Evolutionary conservation across 2,329 filamentous ascomycete genomes (phyloP).

Genomic region (Fusarium sp.): DNA sequence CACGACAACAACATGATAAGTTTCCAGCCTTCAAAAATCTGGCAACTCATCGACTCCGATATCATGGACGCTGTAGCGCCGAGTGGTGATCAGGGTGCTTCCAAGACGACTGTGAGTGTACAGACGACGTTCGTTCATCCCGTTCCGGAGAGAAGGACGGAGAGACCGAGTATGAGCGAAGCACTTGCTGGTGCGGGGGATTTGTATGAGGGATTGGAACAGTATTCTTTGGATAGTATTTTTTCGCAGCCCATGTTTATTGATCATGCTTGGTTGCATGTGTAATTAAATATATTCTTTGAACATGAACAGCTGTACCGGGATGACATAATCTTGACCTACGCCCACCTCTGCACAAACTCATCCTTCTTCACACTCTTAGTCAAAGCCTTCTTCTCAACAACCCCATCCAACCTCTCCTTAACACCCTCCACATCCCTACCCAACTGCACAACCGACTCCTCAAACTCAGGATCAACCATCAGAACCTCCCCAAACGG

Average conservation of each 20-base stretch:
- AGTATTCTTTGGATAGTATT: slow-evolving; percentile 37
- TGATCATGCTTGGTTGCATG: slow-evolving; percentile 36
- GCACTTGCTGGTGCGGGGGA: neutral
- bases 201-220: slow-evolving; percentile 26
- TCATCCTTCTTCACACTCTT: slow-evolving; percentile 63
- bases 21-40: slow-evolving; percentile 33
- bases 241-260: slow-evolving; percentile 40
- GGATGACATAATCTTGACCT: neutral
- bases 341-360: slow-evolving; percentile 54
- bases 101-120: slow-evolving; percentile 26
- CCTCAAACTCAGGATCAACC: slow-evolving; percentile 65
- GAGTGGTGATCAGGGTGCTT: slow-evolving; percentile 19
- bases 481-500: slow-evolving; percentile 61
- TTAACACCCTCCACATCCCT: slow-evolving; percentile 58
- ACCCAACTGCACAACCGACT: slow-evolving; percentile 59
- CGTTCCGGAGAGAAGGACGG: slow-evolving; percentile 8
- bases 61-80: slow-evolving; percentile 34
- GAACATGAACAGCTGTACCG: neutral
- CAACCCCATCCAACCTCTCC: slow-evolving; percentile 54
- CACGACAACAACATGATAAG: slow-evolving; percentile 39
- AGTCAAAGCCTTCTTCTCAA: slow-evolving; percentile 52
- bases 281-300: neutral
- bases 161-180: neutral
- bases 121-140: slow-evolving; percentile 36
- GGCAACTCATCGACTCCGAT: slow-evolving; percentile 32